These are phyloP conservation scores for Oxyria digyna DNA, from an alignment of 148 eudicot species.

Conservation along the genomic window DNA sequence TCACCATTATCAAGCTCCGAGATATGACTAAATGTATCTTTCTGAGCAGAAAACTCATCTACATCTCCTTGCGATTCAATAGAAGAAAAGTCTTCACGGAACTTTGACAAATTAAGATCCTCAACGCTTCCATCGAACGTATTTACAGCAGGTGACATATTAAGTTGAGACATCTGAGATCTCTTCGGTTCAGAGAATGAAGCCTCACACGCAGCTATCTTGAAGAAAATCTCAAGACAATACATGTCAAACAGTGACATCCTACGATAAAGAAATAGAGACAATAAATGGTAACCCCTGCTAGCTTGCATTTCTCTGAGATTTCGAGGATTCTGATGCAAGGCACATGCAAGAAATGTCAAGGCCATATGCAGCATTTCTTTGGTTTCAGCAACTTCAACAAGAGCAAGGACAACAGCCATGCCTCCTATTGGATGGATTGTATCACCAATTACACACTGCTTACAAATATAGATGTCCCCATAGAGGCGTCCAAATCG, in stretches of 20 bases:
- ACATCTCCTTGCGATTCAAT: conserved; percentile 78
- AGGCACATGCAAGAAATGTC: conserved; percentile 81
- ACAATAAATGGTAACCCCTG: conserved; percentile 89
- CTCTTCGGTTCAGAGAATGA: conserved; percentile 82
- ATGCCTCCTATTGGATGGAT: conserved; percentile 92
- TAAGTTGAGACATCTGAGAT: conserved; percentile 27
- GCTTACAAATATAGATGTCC: conserved; percentile 72
- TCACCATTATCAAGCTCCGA: conserved; percentile 80
- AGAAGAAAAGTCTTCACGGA: conserved; percentile 80
- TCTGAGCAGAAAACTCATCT: conserved; percentile 80
- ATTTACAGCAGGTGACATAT: conserved; percentile 37
- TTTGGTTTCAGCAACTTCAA: conserved; percentile 97
- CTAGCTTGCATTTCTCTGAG: conserved; percentile 82
- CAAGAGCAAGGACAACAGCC: conserved; percentile 85
- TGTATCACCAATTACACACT: conserved; percentile 85
- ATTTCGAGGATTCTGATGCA: conserved; percentile 95
- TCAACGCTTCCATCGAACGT: conserved; percentile 49
- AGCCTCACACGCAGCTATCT: conserved; percentile 99
- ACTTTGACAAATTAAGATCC: conserved; percentile 63
- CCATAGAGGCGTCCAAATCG: conserved; percentile 97
- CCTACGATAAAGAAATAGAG: conserved; percentile 70
- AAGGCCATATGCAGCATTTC: conserved; percentile 96
- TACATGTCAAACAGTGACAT: conserved; percentile 96
- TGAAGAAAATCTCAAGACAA: conserved; percentile 89
- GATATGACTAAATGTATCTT: conserved; percentile 78